Base-by-base conservation (phyloP, 2,329 filamentous ascomycete genomes). In the Claviceps pazoutovae region DNA sequence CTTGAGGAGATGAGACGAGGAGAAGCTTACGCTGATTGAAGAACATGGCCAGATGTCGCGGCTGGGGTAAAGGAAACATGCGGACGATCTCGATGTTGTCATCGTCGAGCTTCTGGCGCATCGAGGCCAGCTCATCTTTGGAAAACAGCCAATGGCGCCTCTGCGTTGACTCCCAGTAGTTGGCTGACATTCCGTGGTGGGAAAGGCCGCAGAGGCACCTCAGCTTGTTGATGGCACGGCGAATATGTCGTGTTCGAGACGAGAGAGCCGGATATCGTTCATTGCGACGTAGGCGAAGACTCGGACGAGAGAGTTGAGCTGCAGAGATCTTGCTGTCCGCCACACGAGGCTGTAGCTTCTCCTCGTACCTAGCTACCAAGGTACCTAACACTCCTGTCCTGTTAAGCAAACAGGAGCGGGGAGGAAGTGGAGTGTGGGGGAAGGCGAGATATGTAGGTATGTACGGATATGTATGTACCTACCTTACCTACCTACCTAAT, bases 161-260 rank as follows among this genome's bases (percentile, higher is more conserved):
- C 70, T 98, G 93, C 26, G 88, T 93, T 51, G 93, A 97, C 57
- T 88, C 85, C 90, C 90, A 98, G 72, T 91, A 98, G 69, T 91
- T 96, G 64, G 90, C 87, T 37, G 91, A 88, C 91, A 96, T 96
- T 50, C 53, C 17, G 61, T 49, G 54, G 49, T 51, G 51, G 53
- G 34, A 49, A 51, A 46, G 41, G 44, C 53, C 44, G 55, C 52
- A 36, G 51, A 54, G 49, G 49, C 53, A 45, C 51, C 50, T 38
- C 16, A n/a, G 13, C 5, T 11, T 37, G 14, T 26, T 17, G 46
- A 41, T 14, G 19, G n/a, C 2, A 17, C 37, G 11, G 21, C 16
- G 19, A 23, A 46, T 17, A 13, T 30, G 17, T 50, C 26, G 42
- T 30, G 13, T 5, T 19, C n/a, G 19, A 36, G 43, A 43, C 16